Base-by-base conservation (phyloP, 306 rosid species). In the Fagus crenata region DNA sequence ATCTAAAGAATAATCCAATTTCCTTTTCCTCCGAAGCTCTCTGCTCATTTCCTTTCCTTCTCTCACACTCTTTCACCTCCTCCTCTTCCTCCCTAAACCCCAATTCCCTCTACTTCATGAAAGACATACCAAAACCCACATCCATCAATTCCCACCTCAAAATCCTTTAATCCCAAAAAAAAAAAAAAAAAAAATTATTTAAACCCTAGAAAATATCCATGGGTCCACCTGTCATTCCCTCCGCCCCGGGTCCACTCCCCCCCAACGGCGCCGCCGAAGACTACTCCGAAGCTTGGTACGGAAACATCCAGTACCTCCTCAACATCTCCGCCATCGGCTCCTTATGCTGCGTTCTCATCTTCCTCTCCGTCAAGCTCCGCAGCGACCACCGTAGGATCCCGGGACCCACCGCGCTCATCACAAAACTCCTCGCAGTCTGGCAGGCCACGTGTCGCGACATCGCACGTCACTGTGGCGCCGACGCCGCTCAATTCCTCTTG, bases 301-400 rank as follows among this genome's bases (percentile, higher is more conserved):
- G 99, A 17, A 95, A 95, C 86, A 95, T 95, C 33, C 91, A 95
- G 72, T 92, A 95, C 87, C 86, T 95, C 28, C 69, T 95, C 5
- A 95, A 95, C 86, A 95, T 95, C 78, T 92, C 99, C 15, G 93
- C 91, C 49, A 92, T 92, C 59, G 97, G 99, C 7, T 85, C 97
- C 33, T 79, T 81, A 49, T 89, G 74, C 81, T 95, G 99, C 76
- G 89, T 95, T 18, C 53, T 89, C 73, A 83, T 92, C 73, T 95
- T 95, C 86, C 79, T 95, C 67, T 84, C 92, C 72, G 92, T 92
- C 79, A 92, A 95, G 92, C 97, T 95, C 22, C 97, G 98, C 53
- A 90, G 97, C 81, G 97, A 95, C 72, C 98, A 95, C 89, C 93
- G 88, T 18, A 91, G 95, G 74, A 90, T 95, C 82, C 98, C 97